Base-by-base conservation (phyloP, 176 grass and related monocot genomes). In the Bolboschoenus planiculmis region DNA sequence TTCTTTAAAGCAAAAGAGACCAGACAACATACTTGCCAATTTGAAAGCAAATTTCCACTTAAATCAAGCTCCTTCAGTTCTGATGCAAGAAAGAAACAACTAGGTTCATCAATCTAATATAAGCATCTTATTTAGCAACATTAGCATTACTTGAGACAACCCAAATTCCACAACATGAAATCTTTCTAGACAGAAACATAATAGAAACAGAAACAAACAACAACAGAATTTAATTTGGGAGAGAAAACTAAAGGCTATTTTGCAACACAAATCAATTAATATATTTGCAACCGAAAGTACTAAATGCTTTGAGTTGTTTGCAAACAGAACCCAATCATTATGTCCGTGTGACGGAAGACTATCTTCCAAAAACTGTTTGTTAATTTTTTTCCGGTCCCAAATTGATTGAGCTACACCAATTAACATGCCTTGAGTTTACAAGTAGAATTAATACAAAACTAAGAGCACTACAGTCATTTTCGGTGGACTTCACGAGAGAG, bases 21-120 rank as follows among this genome's bases (percentile, higher is more conserved):
- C 18, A 56, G 57, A 81, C 65, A 86, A 24, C 79, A 4, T 92
- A 97, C 95, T 89, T 94, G 81, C 95, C 95, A 97, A 62, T 71
- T 87, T 55, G 92, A 94, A 67, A 97, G 44, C 51, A 97, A 83
- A 88, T 97, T 94, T 86, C 95, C 95, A 29, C 92, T 97, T 86
- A 97, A 94, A 88, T 97, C 95, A 84, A 97, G 87, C 65, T 93
- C 85, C 58, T 71, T 91, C 27, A 97, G 81, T 88, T 93, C 95
- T 97, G 92, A 71, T 90, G 90, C 70, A 87, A 85, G 62, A 24
- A 81, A 80, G 86, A 70, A 67, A 67, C 10, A 21, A 36, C 18
- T 53, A 46, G 46, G 26, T 76, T 33, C 11, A 18, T 31, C 72
- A 51, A 76, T 8, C 44, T 51, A 33, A 16, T 51, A 50, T 48